Conservation (phyloP, 2,329 filamentous ascomycete species). For the Xylariomycetidae sp. region DNA sequence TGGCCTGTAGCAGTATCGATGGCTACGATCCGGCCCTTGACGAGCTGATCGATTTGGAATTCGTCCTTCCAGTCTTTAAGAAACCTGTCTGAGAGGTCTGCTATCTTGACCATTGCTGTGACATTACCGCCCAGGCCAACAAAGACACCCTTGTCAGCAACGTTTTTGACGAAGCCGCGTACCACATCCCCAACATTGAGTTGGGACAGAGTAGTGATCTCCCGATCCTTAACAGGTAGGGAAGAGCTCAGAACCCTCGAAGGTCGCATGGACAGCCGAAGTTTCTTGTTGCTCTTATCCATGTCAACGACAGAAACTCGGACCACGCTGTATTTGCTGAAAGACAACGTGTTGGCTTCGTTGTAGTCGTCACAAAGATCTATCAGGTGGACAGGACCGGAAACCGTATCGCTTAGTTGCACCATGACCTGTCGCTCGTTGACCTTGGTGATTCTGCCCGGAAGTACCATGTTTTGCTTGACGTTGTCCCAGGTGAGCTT, state of each 20-base stretch:
- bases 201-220: constrained; percentile 66
- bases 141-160: constrained; percentile 85
- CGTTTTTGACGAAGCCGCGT: constrained; percentile 86
- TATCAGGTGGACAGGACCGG: constrained; percentile 72
- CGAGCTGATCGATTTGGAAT: constrained; percentile 83
- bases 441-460: constrained; percentile 78
- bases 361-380: constrained; percentile 85
- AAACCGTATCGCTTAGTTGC: constrained; percentile 73
- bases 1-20: constrained; percentile 64
- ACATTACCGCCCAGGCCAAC: constrained; percentile 76
- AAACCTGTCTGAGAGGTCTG: constrained; percentile 83
- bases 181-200: constrained; percentile 72
- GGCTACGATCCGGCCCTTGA: constrained; percentile 75
- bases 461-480: constrained; percentile 72
- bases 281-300: constrained; percentile 76
- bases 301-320: constrained; percentile 79
- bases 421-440: constrained; percentile 79
- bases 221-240: constrained; percentile 70
- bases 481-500: constrained; percentile 64
- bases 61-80: constrained; percentile 93
- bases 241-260: constrained; percentile 87
- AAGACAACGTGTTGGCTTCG: constrained; percentile 67
- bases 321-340: constrained; percentile 79
- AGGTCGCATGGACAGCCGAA: constrained; percentile 75
- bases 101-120: constrained; percentile 76